phyloP scores from a whole-genome alignment of 768 basidiomycete species.

The Rhodocollybia butyracea region DNA sequence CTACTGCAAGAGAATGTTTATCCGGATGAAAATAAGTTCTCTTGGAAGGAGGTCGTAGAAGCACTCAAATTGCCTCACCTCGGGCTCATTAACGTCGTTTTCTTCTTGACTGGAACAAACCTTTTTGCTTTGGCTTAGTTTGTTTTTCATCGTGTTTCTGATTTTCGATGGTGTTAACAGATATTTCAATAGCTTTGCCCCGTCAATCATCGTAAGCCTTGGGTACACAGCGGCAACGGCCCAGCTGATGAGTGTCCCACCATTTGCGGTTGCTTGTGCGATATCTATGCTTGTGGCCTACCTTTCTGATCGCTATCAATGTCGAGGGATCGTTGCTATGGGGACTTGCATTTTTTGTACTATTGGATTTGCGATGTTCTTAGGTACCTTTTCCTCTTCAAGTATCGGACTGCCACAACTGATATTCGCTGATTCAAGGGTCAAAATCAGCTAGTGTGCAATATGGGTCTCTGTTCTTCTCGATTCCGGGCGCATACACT shows the following conservation, averaged over 20 bases:
- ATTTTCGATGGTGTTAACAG: neutral
- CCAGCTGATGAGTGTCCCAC: conserved; percentile 63
- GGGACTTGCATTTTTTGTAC: conserved; percentile 27
- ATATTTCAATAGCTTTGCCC: conserved; percentile 55
- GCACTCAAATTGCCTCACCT: conserved; percentile 1
- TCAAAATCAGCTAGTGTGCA: conserved; percentile 36
- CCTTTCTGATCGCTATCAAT: conserved; percentile 24
- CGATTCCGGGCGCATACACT: conserved; percentile 48
- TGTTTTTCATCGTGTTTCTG: too few relatives aligned
- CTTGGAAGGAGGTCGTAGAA: neutral
- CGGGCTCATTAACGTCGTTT: neutral
- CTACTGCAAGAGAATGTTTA: neutral
- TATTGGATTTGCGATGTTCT: conserved; percentile 36
- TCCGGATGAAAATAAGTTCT: neutral
- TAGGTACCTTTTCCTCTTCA: conserved; percentile 20
- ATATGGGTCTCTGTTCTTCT: conserved; percentile 57
- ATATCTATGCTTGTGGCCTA: conserved; percentile 20
- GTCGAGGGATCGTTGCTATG: conserved; percentile 25
- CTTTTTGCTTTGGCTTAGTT: conserved; percentile 51
- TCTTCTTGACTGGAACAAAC: conserved; percentile 14
- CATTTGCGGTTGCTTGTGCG: conserved; percentile 48
- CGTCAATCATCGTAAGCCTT: conserved; percentile 64
- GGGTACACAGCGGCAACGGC: conserved; percentile 52
- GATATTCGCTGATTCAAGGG: conserved; percentile 17
- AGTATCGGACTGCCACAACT: neutral